These are phyloP conservation scores for Aspergillus nanangensis DNA, from an alignment of 495 filamentous ascomycete species.

Conservation along the genomic window DNA sequence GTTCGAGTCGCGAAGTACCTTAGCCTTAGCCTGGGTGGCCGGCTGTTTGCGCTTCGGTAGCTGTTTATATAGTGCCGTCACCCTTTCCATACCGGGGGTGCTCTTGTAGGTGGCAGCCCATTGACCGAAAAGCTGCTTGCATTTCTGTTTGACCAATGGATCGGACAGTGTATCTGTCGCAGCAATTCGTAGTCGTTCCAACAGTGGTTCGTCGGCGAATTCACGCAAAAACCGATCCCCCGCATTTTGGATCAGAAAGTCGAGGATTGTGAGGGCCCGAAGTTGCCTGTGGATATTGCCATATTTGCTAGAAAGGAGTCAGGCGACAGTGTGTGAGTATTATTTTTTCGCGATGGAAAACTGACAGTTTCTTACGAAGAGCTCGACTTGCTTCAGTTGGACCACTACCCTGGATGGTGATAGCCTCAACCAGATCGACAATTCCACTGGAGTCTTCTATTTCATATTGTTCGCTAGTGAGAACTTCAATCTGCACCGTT, in stretches of 20 bases:
- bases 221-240: slow-evolving; percentile 79
- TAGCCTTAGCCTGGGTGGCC: slow-evolving; percentile 66
- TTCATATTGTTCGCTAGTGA: slow-evolving; percentile 85
- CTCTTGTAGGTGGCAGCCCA: slow-evolving; percentile 84
- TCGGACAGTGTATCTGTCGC: slow-evolving; percentile 84
- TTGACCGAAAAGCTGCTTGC: slow-evolving; percentile 76
- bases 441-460: slow-evolving; percentile 90
- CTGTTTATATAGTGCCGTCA: slow-evolving; percentile 77
- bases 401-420: slow-evolving; percentile 83
- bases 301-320: slow-evolving; percentile 64
- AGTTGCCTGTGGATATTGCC: slow-evolving; percentile 89
- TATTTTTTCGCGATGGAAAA: slow-evolving; percentile 6
- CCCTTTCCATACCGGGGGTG: slow-evolving; percentile 72
- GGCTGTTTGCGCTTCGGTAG: slow-evolving; percentile 64
- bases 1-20: slow-evolving; percentile 73
- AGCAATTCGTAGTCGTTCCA: slow-evolving; percentile 87
- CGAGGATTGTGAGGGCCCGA: slow-evolving; percentile 83
- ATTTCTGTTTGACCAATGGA: slow-evolving; percentile 78
- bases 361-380: slow-evolving; percentile 91
- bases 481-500: slow-evolving; percentile 87
- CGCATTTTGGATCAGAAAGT: slow-evolving; percentile 92
- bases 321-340: slow-evolving; percentile 2
- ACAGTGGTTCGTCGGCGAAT: slow-evolving; percentile 88
- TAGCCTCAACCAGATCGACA: slow-evolving; percentile 87
- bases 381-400: slow-evolving; percentile 89